These are phyloP conservation scores for Colletotrichum trifolii DNA, from an alignment of 2,329 filamentous ascomycete genomes.

Conservation along the genomic window DNA sequence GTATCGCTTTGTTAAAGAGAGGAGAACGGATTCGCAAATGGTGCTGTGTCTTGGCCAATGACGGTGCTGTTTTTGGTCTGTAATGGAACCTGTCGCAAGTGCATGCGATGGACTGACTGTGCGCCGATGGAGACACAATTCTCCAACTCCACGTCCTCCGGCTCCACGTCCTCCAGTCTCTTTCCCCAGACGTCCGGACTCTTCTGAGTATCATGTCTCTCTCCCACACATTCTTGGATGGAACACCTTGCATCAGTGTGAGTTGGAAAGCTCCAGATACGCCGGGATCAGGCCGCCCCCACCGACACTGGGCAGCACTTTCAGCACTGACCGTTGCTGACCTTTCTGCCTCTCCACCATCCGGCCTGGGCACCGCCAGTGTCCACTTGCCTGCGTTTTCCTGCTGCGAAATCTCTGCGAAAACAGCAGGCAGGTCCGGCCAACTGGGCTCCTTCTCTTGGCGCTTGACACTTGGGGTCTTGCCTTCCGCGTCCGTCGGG, in stretches of 20 bases:
- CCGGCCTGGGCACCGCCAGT: not conserved
- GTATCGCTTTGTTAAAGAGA: not conserved
- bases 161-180: not conserved
- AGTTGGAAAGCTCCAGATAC: not conserved
- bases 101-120: not conserved
- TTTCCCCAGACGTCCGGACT: not conserved
- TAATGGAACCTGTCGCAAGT: constrained; percentile 5
- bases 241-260: not conserved
- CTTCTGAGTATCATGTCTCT: too few relatives aligned
- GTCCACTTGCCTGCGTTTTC: not conserved
- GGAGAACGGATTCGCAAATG: not conserved
- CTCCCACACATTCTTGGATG: too few relatives aligned
- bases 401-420: not conserved
- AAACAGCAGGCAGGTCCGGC: constrained; percentile 14
- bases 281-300: constrained; percentile 12
- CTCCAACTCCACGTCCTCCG: not conserved
- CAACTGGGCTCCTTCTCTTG: constrained; percentile 8
- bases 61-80: not conserved
- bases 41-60: constrained; percentile 23
- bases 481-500: constrained; percentile 3
- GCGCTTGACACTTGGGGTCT: too few relatives aligned
- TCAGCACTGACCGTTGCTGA: constrained; percentile 12
- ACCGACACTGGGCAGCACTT: constrained; percentile 20
- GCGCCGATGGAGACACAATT: too few relatives aligned
- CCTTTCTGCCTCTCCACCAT: not conserved